Percentiles rank a stretch among this genome's conserved stretches.
Evolutionary conservation across 495 filamentous ascomycete genomes (phyloP).

Genomic region (Neurospora sp.): DNA sequence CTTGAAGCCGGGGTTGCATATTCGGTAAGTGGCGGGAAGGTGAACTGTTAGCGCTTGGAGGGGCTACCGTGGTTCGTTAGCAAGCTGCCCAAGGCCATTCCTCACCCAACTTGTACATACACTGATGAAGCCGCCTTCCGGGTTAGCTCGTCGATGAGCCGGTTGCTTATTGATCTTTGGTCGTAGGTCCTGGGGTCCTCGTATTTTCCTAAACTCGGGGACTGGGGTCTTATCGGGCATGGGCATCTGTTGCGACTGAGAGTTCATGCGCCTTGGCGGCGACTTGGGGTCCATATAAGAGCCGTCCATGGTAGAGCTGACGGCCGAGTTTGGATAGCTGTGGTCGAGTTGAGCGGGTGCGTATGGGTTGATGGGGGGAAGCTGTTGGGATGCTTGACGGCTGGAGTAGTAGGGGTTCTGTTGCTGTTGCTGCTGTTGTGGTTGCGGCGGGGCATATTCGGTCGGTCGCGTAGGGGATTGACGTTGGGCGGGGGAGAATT

Average conservation of each 20-base stretch:
- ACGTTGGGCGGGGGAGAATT: slow-evolving; percentile 34
- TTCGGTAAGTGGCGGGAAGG: slow-evolving; percentile 89
- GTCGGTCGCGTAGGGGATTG: slow-evolving; percentile 40
- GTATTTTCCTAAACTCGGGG: slow-evolving; percentile 75
- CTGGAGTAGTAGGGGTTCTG: slow-evolving; percentile 38
- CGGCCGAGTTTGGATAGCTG: slow-evolving; percentile 56
- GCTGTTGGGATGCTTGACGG: slow-evolving; percentile 40
- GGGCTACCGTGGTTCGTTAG: slow-evolving; percentile 46
- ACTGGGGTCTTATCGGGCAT: slow-evolving; percentile 58
- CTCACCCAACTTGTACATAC: slow-evolving; percentile 42
- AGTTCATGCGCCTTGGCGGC: slow-evolving; percentile 43
- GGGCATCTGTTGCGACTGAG: slow-evolving; percentile 35
- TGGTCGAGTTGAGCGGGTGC: slow-evolving; percentile 42
- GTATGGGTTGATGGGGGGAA: slow-evolving; percentile 63
- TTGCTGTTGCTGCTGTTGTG: background rate
- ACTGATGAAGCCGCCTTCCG: slow-evolving; percentile 97
- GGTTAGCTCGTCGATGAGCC: slow-evolving; percentile 84
- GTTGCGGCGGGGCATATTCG: slow-evolving; percentile 30
- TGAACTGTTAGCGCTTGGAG: slow-evolving; percentile 93
- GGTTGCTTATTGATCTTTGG: slow-evolving; percentile 81
- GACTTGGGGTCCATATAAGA: slow-evolving; percentile 70
- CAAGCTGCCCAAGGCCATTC: background rate
- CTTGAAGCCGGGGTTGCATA: slow-evolving; percentile 97
- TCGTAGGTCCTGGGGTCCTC: slow-evolving; percentile 61
- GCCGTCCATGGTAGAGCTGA: slow-evolving; percentile 53